Percentiles rank a stretch among this genome's conserved stretches.
Conservation (phyloP, 306 rosid species). For the Gastrolobium bilobum region DNA sequence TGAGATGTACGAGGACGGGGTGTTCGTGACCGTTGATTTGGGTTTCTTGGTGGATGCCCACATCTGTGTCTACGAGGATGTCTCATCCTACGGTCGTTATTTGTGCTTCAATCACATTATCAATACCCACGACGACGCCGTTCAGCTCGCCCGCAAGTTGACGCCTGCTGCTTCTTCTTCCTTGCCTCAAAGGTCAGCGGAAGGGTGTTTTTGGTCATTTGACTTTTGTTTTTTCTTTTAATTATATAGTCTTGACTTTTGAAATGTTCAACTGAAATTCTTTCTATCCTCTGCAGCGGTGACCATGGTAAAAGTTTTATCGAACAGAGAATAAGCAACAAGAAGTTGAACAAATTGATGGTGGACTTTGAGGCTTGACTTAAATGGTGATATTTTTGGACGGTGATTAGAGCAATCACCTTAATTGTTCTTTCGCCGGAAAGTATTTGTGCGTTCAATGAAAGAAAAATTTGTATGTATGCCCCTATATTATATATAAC, state of each 20-base stretch:
- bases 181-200: conserved; percentile 57
- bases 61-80: conserved; percentile 71
- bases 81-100: conserved; percentile 92
- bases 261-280: background rate
- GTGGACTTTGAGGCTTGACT: conserved; percentile 62
- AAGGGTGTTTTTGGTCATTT: conserved; percentile 5
- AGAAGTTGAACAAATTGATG: conserved; percentile 85
- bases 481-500: conserved; percentile 32
- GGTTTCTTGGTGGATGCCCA: conserved; percentile 73
- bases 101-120: conserved; percentile 78
- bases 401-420: conserved; percentile 30
- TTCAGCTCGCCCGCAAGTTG: conserved; percentile 68
- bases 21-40: conserved; percentile 81
- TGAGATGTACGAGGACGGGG: conserved; percentile 93
- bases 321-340: conserved; percentile 81
- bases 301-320: conserved; percentile 60
- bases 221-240: background rate
- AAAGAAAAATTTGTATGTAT: conserved; percentile 39
- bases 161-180: conserved; percentile 58
- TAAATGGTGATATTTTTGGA: conserved; percentile 9
- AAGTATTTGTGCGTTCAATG: conserved; percentile 31
- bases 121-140: conserved; percentile 70
- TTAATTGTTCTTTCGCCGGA: conserved; percentile 28
- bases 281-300: conserved; percentile 51
- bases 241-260: background rate